These are phyloP conservation scores for Cladosporium sp. DNA, from an alignment of 2,329 filamentous ascomycete species.

Conservation along the genomic window DNA sequence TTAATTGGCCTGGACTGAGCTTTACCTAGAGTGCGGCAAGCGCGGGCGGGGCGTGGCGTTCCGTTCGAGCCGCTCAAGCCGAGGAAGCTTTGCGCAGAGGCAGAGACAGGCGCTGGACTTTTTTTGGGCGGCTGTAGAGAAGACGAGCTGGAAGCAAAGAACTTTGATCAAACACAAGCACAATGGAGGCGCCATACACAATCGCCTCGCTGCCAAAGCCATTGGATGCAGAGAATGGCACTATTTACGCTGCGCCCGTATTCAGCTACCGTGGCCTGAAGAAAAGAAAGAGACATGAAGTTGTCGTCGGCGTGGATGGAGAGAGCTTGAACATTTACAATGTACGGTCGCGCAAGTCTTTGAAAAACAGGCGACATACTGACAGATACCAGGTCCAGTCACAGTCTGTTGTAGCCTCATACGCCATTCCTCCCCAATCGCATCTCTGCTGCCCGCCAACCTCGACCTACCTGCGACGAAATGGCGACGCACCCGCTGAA, in stretches of 20 bases:
- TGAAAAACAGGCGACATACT: slow-evolving; percentile 10
- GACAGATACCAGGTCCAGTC: slow-evolving; percentile 56
- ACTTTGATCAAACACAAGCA: not conserved
- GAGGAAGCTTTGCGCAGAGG: not conserved
- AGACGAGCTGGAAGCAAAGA: slow-evolving; percentile 15
- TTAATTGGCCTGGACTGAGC: not conserved
- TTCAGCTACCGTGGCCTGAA: slow-evolving; percentile 57
- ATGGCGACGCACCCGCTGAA: slow-evolving; percentile 46
- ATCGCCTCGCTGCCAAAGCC: slow-evolving; percentile 49
- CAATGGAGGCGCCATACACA: slow-evolving; percentile 41
- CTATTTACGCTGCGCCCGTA: slow-evolving; percentile 49
- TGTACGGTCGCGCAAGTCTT: slow-evolving; percentile 43
- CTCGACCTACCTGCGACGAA: slow-evolving; percentile 57
- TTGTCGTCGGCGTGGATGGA: slow-evolving; percentile 61
- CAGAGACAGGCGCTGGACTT: slow-evolving; percentile 7
- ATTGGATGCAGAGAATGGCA: slow-evolving; percentile 43
- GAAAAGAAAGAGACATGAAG: slow-evolving; percentile 64
- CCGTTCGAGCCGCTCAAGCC: not conserved
- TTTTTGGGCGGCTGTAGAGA: slow-evolving; percentile 13
- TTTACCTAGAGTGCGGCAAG: not conserved
- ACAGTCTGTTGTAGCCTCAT: slow-evolving; percentile 61
- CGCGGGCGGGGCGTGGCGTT: not conserved
- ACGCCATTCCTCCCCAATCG: slow-evolving; percentile 62
- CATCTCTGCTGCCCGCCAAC: slow-evolving; percentile 60
- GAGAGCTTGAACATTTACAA: slow-evolving; percentile 65